Evolutionary conservation across 371 early-diverging fungal genomes (phyloP).

Genomic region (Mortierella sp.): DNA sequence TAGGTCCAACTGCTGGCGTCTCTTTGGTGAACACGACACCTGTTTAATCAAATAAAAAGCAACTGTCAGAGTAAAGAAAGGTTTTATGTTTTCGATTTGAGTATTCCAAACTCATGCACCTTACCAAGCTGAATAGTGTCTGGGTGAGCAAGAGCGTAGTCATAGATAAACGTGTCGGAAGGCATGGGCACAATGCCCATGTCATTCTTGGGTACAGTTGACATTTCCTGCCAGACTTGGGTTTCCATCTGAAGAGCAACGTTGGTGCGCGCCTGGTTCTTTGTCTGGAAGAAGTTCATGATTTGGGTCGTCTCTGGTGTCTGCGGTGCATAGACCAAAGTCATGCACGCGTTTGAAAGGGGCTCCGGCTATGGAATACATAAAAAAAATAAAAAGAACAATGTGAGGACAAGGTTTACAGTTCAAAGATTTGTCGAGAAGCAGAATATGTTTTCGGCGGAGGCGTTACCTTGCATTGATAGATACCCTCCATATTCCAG

Average conservation of each 20-base stretch:
- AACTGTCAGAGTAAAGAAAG: not conserved
- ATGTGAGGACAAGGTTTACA: not conserved
- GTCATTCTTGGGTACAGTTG: slow-evolving; percentile 46
- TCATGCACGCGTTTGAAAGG: slow-evolving; percentile 64
- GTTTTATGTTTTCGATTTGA: too few relatives aligned
- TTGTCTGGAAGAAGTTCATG: slow-evolving; percentile 56
- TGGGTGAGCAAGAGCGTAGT: slow-evolving; percentile 71
- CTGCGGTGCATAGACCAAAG: slow-evolving; percentile 69
- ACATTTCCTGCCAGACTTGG: slow-evolving; percentile 43
- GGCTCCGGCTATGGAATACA: slow-evolving; percentile 29
- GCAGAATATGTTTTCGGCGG: not conserved
- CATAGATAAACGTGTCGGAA: slow-evolving; percentile 67
- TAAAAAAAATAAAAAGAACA: not conserved
- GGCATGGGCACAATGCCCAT: slow-evolving; percentile 71
- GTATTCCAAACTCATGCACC: too few relatives aligned
- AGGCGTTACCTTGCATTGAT: slow-evolving; percentile 40
- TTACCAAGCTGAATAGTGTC: slow-evolving; percentile 71
- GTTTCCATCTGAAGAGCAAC: slow-evolving; percentile 16
- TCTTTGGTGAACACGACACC: slow-evolving; percentile 54
- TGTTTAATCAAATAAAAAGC: too few relatives aligned
- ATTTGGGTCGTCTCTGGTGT: slow-evolving; percentile 53
- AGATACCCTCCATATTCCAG: slow-evolving; percentile 44
- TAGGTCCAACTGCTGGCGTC: slow-evolving; percentile 27
- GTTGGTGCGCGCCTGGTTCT: slow-evolving; percentile 41
- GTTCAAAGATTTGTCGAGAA: not conserved